Conservation (phyloP, 257 asterid genomes). For the Solanum pimpinellifolium region DNA sequence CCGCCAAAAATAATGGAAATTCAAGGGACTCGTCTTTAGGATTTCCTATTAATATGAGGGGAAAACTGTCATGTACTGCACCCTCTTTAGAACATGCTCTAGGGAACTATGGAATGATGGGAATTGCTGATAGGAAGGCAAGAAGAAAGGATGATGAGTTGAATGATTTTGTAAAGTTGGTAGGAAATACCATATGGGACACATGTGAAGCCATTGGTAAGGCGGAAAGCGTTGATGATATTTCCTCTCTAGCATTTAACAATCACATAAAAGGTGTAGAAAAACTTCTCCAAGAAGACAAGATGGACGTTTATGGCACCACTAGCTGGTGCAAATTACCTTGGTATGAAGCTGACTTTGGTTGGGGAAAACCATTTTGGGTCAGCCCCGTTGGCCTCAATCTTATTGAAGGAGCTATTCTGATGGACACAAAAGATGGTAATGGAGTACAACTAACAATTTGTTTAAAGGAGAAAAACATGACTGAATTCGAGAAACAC, state of each 20-base stretch:
- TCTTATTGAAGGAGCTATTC: background rate
- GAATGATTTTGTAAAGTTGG: background rate
- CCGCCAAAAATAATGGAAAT: background rate
- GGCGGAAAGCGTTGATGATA: background rate
- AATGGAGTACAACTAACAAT: slow-evolving; percentile 19
- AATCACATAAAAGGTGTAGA: background rate
- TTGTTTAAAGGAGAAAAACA: background rate
- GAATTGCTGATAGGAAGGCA: background rate
- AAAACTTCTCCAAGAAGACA: background rate
- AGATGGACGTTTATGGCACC: background rate
- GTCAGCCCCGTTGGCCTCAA: background rate
- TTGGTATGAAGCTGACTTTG: slow-evolving; percentile 20
- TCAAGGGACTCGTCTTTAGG: background rate
- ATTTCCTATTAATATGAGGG: background rate
- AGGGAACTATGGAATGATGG: background rate
- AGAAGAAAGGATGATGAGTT: too few relatives aligned
- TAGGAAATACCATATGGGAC: background rate
- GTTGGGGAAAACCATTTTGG: slow-evolving; percentile 24
- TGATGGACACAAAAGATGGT: slow-evolving; percentile 1
- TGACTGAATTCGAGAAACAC: slow-evolving; percentile 1
- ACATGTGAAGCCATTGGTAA: background rate
- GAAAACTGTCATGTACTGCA: background rate
- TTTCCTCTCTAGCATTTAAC: background rate
- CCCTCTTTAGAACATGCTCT: background rate
- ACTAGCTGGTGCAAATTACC: slow-evolving; percentile 7